These are phyloP conservation scores for Solanum chilense DNA, from an alignment of 257 asterid genomes.

Conservation along the genomic window DNA sequence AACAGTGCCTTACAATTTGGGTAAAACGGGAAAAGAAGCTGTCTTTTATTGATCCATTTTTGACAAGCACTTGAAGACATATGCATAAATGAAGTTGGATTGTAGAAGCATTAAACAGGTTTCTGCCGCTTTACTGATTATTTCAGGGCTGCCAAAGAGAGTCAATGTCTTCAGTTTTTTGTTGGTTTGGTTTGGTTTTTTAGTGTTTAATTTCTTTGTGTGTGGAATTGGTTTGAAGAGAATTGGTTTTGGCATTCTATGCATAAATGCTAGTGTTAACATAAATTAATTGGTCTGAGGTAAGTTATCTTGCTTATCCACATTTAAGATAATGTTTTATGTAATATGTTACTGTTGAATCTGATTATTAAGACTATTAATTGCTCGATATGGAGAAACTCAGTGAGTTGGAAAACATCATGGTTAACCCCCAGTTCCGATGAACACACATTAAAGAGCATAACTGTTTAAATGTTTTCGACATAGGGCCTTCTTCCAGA, in stretches of 20 bases:
- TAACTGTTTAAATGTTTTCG: not conserved
- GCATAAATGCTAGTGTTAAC: not conserved
- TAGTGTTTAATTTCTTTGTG: not conserved
- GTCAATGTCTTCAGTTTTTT: not conserved
- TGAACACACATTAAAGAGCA: not conserved
- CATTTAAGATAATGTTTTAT: not conserved
- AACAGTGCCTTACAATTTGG: not conserved
- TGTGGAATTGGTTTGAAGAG: not conserved
- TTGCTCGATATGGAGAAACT: not conserved
- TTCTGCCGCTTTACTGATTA: not conserved
- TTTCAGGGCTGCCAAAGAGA: not conserved
- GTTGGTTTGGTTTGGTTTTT: not conserved
- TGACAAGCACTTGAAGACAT: not conserved
- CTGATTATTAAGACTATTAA: not conserved
- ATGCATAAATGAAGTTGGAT: not conserved
- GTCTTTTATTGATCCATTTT: not conserved
- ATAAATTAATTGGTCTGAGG: not conserved
- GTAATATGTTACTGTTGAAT: not conserved
- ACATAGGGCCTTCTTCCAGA: not conserved
- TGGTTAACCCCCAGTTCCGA: not conserved
- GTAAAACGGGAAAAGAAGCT: not conserved
- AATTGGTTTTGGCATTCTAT: not conserved
- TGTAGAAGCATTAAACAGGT: not conserved
- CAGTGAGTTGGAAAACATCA: not conserved
- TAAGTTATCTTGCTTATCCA: not conserved